Base-by-base conservation (phyloP, 139 green algal genomes). In the Auxenochlorella pyrenoidosa region DNA sequence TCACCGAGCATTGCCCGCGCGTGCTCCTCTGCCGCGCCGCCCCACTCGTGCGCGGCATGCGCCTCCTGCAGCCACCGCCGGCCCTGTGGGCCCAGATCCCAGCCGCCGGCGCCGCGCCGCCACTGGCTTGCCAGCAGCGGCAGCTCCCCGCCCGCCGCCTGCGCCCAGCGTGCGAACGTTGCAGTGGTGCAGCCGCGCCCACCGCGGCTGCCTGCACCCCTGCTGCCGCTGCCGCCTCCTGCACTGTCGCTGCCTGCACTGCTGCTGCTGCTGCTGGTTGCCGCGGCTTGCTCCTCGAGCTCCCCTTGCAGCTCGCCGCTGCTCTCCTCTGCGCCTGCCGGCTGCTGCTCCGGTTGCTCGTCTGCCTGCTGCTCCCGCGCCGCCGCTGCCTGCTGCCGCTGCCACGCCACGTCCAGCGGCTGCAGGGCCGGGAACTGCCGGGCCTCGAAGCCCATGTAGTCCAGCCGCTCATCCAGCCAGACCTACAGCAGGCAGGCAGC, bases 121-220 rank as follows among this genome's bases (percentile, higher is more conserved):
- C 66, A 86, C 82, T 86, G 82, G 82, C 82, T 86, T 43, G 82
- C 82, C 82, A 86, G 82, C 82, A 86, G 34, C n/a, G 82, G 82
- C 44, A 86, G 66, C 32, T n/a, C 19, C 26, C 43, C 82, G 16
- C 66, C 43, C 22, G 19, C 30, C 19, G 79, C 58, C 15, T 21
- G 32, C 38, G 79, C 79, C 79, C 79, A 85, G 26, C 41, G 36
- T 2, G 79, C 79, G 76, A 85, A 85, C 19, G 40, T 58, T 38
- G 41, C 24, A 32, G 40, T 83, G 77, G 77, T 83, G 77, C 47
- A 70, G 77, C 24, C 59, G 71, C n/a, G 38, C 19, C 21, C 65
- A 4, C 30, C 40, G 73, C 22, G 19, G 38, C 73, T 21, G 40
- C 5, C 73, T 38, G 5, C 34, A 30, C 24, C 28, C 43, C 75